Evolutionary conservation across 768 basidiomycete genomes (phyloP).

Genomic region (Scleroderma bovista): DNA sequence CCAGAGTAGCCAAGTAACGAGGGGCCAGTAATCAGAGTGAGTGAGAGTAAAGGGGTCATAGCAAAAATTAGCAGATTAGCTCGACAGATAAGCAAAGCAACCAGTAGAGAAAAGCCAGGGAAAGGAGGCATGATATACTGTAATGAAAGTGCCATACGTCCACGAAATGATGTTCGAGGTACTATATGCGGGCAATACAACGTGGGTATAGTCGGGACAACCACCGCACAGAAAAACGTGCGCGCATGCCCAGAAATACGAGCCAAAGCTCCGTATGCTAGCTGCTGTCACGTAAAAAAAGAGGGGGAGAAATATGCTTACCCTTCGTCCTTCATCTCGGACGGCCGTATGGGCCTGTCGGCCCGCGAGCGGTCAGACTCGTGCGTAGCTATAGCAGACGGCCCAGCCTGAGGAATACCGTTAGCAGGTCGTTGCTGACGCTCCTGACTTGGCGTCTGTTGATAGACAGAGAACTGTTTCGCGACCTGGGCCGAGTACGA

Average conservation of each 20-base stretch:
- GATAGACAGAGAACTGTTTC: constrained; percentile 58
- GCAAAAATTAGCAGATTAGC: constrained; percentile 23
- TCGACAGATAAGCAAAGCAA: constrained; percentile 14
- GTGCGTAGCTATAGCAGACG: constrained; percentile 32
- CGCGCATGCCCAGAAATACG: constrained; percentile 5
- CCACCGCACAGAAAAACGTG: too few species aligned
- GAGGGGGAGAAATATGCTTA: constrained; percentile 39
- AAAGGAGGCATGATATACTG: constrained; percentile 11
- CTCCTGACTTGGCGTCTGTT: constrained; percentile 62
- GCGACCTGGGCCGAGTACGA: constrained; percentile 64
- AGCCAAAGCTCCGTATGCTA: constrained; percentile 6
- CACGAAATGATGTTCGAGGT: constrained; percentile 16
- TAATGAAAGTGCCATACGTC: constrained; percentile 15
- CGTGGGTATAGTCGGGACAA: constrained; percentile 9
- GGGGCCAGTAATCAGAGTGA: constrained; percentile 18
- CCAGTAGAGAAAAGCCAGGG: constrained; percentile 10
- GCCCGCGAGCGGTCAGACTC: constrained; percentile 31
- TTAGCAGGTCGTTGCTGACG: constrained; percentile 39
- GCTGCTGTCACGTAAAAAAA: constrained; percentile 11
- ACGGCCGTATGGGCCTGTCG: constrained; percentile 54
- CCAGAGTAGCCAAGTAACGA: constrained; percentile 26
- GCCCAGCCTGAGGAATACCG: constrained; percentile 10
- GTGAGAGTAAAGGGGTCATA: constrained; percentile 16
- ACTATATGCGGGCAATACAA: constrained; percentile 16
- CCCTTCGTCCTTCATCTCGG: constrained; percentile 81